Percentiles rank a stretch among this genome's conserved stretches.
Evolutionary conservation across 2,329 filamentous ascomycete species (phyloP).

Genomic region (Ascosphaera aggregata): DNA sequence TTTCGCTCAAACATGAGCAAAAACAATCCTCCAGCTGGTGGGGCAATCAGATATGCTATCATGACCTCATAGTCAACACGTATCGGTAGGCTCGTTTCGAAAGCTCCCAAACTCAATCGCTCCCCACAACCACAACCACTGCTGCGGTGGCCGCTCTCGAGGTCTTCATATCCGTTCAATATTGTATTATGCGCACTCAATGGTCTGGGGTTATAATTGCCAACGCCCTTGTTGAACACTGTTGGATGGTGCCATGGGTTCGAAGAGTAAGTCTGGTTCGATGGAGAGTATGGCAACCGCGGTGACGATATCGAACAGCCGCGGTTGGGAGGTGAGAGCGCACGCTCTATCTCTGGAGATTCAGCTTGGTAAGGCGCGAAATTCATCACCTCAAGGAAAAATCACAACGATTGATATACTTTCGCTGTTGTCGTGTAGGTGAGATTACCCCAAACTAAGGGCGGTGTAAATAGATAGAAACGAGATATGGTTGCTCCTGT

Average conservation of each 20-base stretch:
- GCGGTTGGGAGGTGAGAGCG: constrained; percentile 46
- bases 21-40: constrained; percentile 66
- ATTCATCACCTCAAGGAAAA: constrained; percentile 53
- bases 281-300: constrained; percentile 21
- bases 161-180: constrained; percentile 11
- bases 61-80: constrained; percentile 77
- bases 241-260: not conserved
- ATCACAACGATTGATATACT: too few relatives aligned
- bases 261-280: constrained; percentile 4
- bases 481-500: too few relatives aligned
- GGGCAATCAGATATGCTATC: constrained; percentile 65
- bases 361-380: constrained; percentile 95
- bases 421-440: too few relatives aligned
- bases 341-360: constrained; percentile 61
- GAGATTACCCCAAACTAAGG: too few relatives aligned
- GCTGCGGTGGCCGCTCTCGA: constrained; percentile 11
- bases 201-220: not conserved
- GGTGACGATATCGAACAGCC: constrained; percentile 21
- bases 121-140: not conserved
- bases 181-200: not conserved
- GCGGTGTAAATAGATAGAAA: too few relatives aligned
- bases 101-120: constrained; percentile 47
- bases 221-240: constrained; percentile 7
- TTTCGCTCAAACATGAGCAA: constrained; percentile 74
- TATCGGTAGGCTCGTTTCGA: constrained; percentile 74